Evolutionary conservation across 2,329 filamentous ascomycete species (phyloP).

Genomic region (Calonectria pauciramosa): DNA sequence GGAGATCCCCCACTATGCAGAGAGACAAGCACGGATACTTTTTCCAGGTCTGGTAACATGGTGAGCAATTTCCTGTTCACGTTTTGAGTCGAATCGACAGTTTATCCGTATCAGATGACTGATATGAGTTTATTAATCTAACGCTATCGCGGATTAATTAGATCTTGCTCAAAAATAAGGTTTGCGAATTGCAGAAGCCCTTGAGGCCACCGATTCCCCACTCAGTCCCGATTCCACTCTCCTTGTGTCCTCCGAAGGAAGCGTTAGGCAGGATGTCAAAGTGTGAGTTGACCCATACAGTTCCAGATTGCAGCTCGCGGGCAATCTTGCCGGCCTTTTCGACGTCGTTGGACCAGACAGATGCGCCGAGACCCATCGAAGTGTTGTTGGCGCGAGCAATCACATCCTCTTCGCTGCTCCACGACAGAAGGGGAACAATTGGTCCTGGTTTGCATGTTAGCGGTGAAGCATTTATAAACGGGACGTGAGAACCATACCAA

Average conservation of each 20-base stretch:
- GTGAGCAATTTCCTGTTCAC: neutral
- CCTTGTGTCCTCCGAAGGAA: slow-evolving; percentile 60
- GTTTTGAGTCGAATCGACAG: neutral
- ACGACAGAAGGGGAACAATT: slow-evolving; percentile 73
- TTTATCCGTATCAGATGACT: neutral
- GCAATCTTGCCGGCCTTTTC: slow-evolving; percentile 65
- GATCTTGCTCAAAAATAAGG: neutral
- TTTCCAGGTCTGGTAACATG: neutral
- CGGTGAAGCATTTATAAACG: neutral
- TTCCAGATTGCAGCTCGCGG: slow-evolving; percentile 66
- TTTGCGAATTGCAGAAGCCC: slow-evolving; percentile 22
- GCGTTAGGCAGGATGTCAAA: slow-evolving; percentile 58
- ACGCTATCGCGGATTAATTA: neutral
- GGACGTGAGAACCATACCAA: slow-evolving; percentile 47
- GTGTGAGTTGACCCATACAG: slow-evolving; percentile 71
- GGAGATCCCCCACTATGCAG: neutral
- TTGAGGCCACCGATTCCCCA: slow-evolving; percentile 54
- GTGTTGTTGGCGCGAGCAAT: slow-evolving; percentile 68
- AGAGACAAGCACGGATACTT: neutral
- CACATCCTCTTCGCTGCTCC: slow-evolving; percentile 73
- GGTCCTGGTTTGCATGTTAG: slow-evolving; percentile 51
- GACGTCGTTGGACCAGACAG: slow-evolving; percentile 68
- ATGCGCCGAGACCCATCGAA: slow-evolving; percentile 67
- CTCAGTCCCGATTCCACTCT: slow-evolving; percentile 59
- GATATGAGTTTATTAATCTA: neutral